phyloP scores from a whole-genome alignment of 768 basidiomycete genomes.

The Calocybe indica region DNA sequence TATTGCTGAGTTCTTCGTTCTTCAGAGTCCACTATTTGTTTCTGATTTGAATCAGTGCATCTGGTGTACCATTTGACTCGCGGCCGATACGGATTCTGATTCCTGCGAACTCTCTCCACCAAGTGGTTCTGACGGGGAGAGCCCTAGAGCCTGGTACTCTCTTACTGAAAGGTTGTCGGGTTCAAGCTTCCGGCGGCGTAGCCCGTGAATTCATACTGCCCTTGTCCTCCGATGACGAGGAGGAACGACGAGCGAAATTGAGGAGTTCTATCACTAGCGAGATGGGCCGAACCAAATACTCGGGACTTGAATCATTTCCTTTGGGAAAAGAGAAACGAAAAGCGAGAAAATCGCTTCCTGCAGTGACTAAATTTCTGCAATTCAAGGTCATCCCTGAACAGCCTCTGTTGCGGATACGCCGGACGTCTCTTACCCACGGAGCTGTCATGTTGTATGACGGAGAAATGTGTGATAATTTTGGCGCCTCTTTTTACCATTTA shows the following conservation, averaged over 20 bases:
- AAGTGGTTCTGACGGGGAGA: constrained; percentile 63
- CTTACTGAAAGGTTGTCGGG: constrained; percentile 68
- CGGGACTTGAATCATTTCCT: constrained; percentile 65
- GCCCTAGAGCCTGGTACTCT: constrained; percentile 63
- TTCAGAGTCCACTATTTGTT: constrained; percentile 1
- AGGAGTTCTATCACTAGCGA: constrained; percentile 63
- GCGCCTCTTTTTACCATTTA: background rate
- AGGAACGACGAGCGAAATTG: constrained; percentile 48
- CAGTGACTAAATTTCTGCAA: constrained; percentile 51
- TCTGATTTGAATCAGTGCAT: constrained; percentile 48
- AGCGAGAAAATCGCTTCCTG: constrained; percentile 16
- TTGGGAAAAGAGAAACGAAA: constrained; percentile 50
- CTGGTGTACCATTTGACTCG: constrained; percentile 71
- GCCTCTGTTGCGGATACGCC: constrained; percentile 79
- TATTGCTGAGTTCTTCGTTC: constrained; percentile 21
- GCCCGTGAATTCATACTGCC: constrained; percentile 74
- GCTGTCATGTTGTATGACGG: constrained; percentile 95
- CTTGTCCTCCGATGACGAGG: constrained; percentile 64
- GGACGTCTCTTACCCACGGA: constrained; percentile 88
- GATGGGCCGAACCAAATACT: constrained; percentile 62
- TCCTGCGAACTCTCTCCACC: constrained; percentile 70
- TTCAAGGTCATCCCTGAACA: constrained; percentile 84
- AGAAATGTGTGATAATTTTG: constrained; percentile 57
- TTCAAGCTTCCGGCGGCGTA: constrained; percentile 70
- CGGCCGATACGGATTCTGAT: constrained; percentile 58